Conservation (phyloP, 768 basidiomycete genomes). For the Sporobolomyces roseus region DNA sequence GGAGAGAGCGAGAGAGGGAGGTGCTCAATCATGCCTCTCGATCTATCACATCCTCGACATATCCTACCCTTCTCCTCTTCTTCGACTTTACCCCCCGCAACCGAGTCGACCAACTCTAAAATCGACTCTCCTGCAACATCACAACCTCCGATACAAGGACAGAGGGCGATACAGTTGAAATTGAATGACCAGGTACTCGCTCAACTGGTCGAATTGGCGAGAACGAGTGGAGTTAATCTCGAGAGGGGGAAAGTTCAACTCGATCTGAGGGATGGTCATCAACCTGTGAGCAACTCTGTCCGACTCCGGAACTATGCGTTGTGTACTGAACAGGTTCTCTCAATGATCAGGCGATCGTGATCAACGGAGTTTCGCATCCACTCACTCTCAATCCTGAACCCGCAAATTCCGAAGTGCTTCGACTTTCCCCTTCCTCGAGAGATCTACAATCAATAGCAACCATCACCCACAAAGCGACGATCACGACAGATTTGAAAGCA, state of each 20-base stretch:
- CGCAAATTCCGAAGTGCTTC: slow-evolving; percentile 13
- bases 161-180: slow-evolving; percentile 26
- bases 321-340: too few species aligned
- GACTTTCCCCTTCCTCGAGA: slow-evolving; percentile 1
- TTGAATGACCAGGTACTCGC: slow-evolving; percentile 23
- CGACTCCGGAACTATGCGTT: too few species aligned
- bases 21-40: slow-evolving; percentile 18
- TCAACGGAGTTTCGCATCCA: slow-evolving; percentile 18
- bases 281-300: too few species aligned
- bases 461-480: slow-evolving; percentile 14
- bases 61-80: slow-evolving; percentile 16
- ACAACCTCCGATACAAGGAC: background rate
- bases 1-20: background rate
- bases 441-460: slow-evolving; percentile 20
- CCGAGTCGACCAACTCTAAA: background rate
- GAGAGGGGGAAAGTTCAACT: background rate
- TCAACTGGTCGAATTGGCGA: slow-evolving; percentile 18
- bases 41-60: slow-evolving; percentile 27
- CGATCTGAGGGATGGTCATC: background rate
- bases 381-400: slow-evolving; percentile 31
- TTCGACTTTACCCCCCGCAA: background rate
- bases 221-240: background rate
- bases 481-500: background rate
- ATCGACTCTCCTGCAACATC: background rate
- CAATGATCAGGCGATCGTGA: slow-evolving; percentile 16